Percentiles rank a stretch among this genome's conserved stretches.
Evolutionary conservation across 495 filamentous ascomycete species (phyloP).

Genomic region (Trichoderma parareesei): DNA sequence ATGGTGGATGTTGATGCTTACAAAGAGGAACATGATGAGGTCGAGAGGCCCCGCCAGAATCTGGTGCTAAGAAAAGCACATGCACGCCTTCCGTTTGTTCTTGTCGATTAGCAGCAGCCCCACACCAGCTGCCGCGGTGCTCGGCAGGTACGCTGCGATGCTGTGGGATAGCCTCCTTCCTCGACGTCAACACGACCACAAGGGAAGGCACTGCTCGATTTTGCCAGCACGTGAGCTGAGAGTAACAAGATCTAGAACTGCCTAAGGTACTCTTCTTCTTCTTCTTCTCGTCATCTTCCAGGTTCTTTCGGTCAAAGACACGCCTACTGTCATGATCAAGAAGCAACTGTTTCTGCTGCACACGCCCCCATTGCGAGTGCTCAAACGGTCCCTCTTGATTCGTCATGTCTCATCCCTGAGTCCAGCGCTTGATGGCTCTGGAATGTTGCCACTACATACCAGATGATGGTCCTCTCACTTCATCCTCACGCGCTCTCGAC

Average conservation of each 20-base stretch:
- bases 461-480: not conserved
- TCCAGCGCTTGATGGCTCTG: not conserved
- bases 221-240: too few relatives aligned
- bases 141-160: not conserved
- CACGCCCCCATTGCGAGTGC: not conserved
- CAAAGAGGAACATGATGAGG: not conserved
- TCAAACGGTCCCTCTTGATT: not conserved
- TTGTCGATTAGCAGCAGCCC: not conserved
- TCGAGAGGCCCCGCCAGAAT: not conserved
- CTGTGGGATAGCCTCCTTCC: not conserved
- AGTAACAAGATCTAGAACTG: not conserved
- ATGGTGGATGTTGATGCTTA: not conserved
- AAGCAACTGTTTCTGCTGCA: not conserved
- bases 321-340: too few relatives aligned
- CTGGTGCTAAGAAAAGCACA: too few relatives aligned
- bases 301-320: too few relatives aligned
- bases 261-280: not conserved
- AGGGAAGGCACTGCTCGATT: too few relatives aligned
- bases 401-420: not conserved
- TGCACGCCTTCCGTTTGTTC: not conserved
- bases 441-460: not conserved
- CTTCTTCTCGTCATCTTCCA: too few relatives aligned
- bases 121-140: not conserved
- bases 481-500: not conserved
- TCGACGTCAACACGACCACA: not conserved